phyloP scores from a whole-genome alignment of 2,329 filamentous ascomycete species.

The Clarireedia hainanense region DNA sequence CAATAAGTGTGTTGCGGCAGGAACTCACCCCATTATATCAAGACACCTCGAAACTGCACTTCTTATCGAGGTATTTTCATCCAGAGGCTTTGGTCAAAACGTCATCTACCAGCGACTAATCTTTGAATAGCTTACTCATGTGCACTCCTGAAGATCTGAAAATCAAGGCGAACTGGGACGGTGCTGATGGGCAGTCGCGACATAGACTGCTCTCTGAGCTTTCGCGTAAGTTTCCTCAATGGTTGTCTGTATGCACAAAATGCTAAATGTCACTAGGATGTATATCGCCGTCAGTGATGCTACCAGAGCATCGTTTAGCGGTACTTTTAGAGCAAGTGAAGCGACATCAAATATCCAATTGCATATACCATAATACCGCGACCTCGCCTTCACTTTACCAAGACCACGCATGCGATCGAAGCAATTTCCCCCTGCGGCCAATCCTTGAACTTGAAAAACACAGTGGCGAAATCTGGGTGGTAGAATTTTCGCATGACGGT shows the following conservation, averaged over 20 bases:
- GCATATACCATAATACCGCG: slow-evolving; percentile 80
- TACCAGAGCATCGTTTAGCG: slow-evolving; percentile 83
- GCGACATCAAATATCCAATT: slow-evolving; percentile 71
- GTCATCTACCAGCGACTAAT: slow-evolving; percentile 9
- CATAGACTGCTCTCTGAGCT: slow-evolving; percentile 69
- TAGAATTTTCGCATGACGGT: slow-evolving; percentile 85
- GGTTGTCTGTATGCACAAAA: background rate
- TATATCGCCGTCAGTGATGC: slow-evolving; percentile 94
- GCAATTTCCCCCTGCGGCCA: slow-evolving; percentile 68
- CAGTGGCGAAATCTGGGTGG: slow-evolving; percentile 80
- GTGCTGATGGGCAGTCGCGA: slow-evolving; percentile 67
- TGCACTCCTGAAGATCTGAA: slow-evolving; percentile 74
- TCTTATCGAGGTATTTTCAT: slow-evolving; percentile 59
- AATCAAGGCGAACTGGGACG: slow-evolving; percentile 75
- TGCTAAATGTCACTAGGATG: slow-evolving; percentile 48
- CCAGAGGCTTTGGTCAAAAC: background rate
- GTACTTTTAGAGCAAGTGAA: slow-evolving; percentile 78
- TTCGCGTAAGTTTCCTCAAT: slow-evolving; percentile 55
- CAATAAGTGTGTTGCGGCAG: slow-evolving; percentile 73
- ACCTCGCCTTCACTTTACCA: slow-evolving; percentile 76
- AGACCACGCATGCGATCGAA: slow-evolving; percentile 76
- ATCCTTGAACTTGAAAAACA: slow-evolving; percentile 66
- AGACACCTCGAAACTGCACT: slow-evolving; percentile 69
- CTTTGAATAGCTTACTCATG: slow-evolving; percentile 66
- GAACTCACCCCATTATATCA: slow-evolving; percentile 83